A percentile compares a stretch with the other conserved stretches of the same genome.
Evolutionary conservation across 257 asterid genomes (phyloP).

Genomic region (Solanum gandarillasii): DNA sequence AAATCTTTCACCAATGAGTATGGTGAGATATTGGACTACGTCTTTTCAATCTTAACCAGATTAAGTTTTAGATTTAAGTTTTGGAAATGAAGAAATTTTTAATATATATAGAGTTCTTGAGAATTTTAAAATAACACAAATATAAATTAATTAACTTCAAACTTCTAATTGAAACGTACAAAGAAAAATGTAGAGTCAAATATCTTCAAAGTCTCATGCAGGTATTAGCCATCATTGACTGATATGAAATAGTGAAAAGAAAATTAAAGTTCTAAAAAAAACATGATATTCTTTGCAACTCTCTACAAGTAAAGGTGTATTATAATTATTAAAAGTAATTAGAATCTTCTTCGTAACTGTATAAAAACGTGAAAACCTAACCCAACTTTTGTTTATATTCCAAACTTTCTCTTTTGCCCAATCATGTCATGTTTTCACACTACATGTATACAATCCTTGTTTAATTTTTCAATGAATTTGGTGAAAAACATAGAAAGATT

Average conservation of each 20-base stretch:
- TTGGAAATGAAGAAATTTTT: neutral
- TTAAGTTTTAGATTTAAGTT: neutral
- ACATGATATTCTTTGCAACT: neutral
- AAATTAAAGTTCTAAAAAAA: neutral
- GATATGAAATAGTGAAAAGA: neutral
- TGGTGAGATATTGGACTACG: neutral
- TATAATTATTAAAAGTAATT: neutral
- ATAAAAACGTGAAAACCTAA: neutral
- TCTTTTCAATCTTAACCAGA: neutral
- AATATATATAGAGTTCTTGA: no score
- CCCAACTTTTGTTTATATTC: neutral
- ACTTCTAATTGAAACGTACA: fast-evolving
- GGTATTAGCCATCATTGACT: neutral
- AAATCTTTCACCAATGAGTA: neutral
- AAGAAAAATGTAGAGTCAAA: neutral
- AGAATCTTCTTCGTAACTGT: neutral
- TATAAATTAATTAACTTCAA: neutral
- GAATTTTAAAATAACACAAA: neutral
- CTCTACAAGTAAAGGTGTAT: neutral
- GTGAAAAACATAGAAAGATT: slow-evolving; percentile 13
- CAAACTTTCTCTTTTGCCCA: neutral
- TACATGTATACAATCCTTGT: neutral
- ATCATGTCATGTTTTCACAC: neutral
- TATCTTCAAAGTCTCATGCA: neutral
- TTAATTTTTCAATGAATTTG: slow-evolving; percentile 3